Percentiles rank a stretch among this genome's conserved stretches.
phyloP scores from a whole-genome alignment of 768 basidiomycete species.

The Termitomyces sp. region DNA sequence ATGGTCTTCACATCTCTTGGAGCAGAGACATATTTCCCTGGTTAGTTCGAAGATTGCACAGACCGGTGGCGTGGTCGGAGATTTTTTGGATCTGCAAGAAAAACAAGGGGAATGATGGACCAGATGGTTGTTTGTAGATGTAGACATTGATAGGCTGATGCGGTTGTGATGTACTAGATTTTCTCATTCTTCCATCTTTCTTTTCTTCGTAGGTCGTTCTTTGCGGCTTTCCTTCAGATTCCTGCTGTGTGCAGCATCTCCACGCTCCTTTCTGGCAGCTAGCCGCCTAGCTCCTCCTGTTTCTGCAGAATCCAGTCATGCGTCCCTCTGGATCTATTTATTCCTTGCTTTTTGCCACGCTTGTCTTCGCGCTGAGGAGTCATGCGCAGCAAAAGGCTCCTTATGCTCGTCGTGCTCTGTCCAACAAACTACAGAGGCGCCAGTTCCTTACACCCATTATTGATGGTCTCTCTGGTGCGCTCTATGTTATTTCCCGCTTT shows the following conservation, averaged over 20 bases:
- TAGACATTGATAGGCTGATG: constrained; percentile 11
- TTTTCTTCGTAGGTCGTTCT: background rate
- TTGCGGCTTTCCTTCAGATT: constrained; percentile 1
- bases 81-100: too few species aligned
- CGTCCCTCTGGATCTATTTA: constrained; percentile 24
- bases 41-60: too few species aligned
- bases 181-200: constrained; percentile 6
- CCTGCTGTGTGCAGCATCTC: constrained; percentile 8
- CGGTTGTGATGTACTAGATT: constrained; percentile 3
- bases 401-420: constrained; percentile 34
- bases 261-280: constrained; percentile 19
- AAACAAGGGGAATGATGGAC: background rate
- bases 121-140: constrained; percentile 3
- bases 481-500: background rate
- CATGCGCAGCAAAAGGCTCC: constrained; percentile 35
- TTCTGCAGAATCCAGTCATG: constrained; percentile 22
- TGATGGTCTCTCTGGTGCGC: background rate
- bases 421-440: constrained; percentile 17
- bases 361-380: constrained; percentile 24
- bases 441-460: background rate
- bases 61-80: too few species aligned
- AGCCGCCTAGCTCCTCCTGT: constrained; percentile 10
- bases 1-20: too few species aligned
- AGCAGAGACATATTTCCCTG: too few species aligned
- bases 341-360: constrained; percentile 27